Percentiles rank a stretch among this genome's conserved stretches.
Conservation (phyloP, 345 rosid genomes). For the Acer campestre region DNA sequence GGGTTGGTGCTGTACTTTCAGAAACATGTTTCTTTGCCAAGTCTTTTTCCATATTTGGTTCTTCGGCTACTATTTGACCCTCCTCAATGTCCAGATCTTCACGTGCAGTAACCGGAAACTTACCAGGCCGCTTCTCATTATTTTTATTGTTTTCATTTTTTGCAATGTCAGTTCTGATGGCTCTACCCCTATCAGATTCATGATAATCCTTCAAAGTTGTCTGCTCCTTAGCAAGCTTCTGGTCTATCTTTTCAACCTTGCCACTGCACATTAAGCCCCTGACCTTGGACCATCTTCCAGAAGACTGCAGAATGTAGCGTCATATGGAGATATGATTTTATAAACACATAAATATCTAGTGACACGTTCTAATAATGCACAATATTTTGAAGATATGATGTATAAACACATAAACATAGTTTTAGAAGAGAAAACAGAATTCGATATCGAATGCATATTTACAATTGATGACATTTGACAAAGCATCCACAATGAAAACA, state of each 20-base stretch:
- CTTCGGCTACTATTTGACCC: constrained; percentile 56
- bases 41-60: constrained; percentile 17
- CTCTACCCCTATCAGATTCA: constrained; percentile 22
- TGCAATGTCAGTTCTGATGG: constrained; percentile 1
- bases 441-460: neutral
- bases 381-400: neutral
- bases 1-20: constrained; percentile 11
- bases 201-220: constrained; percentile 16
- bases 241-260: constrained; percentile 21
- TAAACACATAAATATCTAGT: constrained; percentile 14
- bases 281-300: constrained; percentile 24
- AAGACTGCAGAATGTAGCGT: constrained; percentile 36
- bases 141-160: constrained; percentile 12
- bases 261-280: constrained; percentile 23
- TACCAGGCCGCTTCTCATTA: constrained; percentile 25
- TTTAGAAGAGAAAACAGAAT: neutral
- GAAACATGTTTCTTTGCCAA: constrained; percentile 20
- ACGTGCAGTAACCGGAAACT: constrained; percentile 16
- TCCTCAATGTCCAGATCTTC: constrained; percentile 49
- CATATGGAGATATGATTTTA: constrained; percentile 26
- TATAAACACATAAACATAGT: neutral
- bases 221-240: constrained; percentile 24
- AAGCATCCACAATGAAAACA: constrained; percentile 6
- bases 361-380: neutral
- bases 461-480: neutral